Percentiles rank a stretch among this genome's conserved stretches.
Evolutionary conservation across 306 rosid species (phyloP).

Genomic region (Vigna angularis): DNA sequence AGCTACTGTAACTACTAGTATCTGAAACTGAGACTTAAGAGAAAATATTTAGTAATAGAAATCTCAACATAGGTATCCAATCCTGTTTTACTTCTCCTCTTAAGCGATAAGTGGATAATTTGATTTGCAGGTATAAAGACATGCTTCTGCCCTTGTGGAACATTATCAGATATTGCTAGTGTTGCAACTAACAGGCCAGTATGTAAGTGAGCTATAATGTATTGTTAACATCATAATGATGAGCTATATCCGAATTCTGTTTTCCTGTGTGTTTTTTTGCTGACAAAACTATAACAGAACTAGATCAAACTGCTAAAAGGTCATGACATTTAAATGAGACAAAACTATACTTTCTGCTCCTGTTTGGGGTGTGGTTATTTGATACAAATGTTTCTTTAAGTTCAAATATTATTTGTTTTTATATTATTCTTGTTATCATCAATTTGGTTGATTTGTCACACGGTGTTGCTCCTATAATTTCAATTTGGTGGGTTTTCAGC

Average conservation of each 20-base stretch:
- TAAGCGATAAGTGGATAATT: conserved; percentile 22
- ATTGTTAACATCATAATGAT: conserved; percentile 29
- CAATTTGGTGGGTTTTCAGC: conserved; percentile 58
- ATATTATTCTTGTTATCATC: neutral
- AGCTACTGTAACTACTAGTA: too few relatives aligned
- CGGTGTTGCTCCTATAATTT: conserved; percentile 22
- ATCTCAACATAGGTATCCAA: neutral
- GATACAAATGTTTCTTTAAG: neutral
- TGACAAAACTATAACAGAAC: neutral
- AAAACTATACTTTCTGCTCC: too few relatives aligned
- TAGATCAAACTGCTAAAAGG: neutral
- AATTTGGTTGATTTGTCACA: conserved; percentile 11
- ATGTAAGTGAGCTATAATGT: conserved; percentile 65
- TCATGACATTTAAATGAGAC: neutral
- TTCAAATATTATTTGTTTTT: neutral
- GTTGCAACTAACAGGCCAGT: conserved; percentile 84
- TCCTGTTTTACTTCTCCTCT: conserved; percentile 13
- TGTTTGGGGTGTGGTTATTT: neutral
- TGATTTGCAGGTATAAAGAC: conserved; percentile 82
- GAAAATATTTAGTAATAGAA: too few relatives aligned
- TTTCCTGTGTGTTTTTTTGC: neutral
- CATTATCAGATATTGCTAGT: conserved; percentile 84
- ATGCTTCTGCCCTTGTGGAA: conserved; percentile 90
- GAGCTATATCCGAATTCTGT: conserved; percentile 11
- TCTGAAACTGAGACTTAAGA: too few relatives aligned